Evolutionary conservation across 208 protist species (phyloP), one percentile per base, ranked within the genome.

Genomic region (Trypanosomatidae sp.): DNA sequence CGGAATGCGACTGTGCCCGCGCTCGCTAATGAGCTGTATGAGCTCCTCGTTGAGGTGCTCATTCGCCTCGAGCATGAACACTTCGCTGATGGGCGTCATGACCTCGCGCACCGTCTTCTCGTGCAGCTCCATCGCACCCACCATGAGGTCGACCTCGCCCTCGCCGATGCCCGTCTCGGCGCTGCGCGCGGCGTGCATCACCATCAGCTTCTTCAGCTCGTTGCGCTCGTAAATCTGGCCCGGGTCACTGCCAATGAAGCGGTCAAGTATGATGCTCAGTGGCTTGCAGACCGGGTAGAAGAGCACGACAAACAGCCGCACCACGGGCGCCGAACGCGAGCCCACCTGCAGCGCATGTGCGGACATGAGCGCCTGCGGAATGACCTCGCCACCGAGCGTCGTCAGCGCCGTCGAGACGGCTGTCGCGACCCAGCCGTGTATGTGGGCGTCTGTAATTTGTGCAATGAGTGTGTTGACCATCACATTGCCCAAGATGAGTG

Each of bases 181-280:
- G 38, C 89, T 76, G 43, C 70, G 77, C 6, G 86, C 88, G 2
- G 80, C 86, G 49, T 97, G 88, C 70, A 96, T 83, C 49, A 92
- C 77, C 69, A 98, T 88, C n/a, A 98, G 83, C 48, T 96, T 84
- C 66, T 97, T 96, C 26, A 98, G 66, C 70, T 97, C 85, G 58
- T 90, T 82, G 19, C 86, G 84, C 60, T 92, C 88, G 71, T 97
- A 98, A 41, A 97, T 93, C 23, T 95, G 92, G 38, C 94, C 89
- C 19, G 95, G 84, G 51, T 98, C 95, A 18, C 67, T 74, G 47
- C 92, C 94, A 37, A 98, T 91, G 37, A 92, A 65, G 21, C 51
- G 58, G 62, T 98, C 90, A 5, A 98, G 66, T 13, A 96, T 47
- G 40, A 91, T 75, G 50, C 80, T 84, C 38, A 97, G 88, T 10